phyloP scores from a whole-genome alignment of 768 basidiomycete genomes.

The Amanita exitialis region DNA sequence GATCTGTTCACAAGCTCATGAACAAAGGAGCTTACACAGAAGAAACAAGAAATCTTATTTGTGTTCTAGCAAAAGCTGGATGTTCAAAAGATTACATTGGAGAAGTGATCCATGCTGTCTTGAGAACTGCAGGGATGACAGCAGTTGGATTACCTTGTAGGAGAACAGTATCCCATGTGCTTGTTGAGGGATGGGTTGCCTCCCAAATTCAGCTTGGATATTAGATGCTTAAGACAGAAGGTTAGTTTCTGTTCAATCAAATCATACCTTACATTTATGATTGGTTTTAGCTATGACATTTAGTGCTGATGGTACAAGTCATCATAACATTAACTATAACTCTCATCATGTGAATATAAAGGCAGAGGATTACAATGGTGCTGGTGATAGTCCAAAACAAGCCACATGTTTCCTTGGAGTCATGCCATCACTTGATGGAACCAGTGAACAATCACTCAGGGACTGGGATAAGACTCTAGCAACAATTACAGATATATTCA shows the following conservation, averaged over 20 bases:
- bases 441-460: slow-evolving; percentile 7
- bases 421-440: background rate
- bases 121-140: slow-evolving; percentile 10
- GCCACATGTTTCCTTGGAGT: slow-evolving; percentile 12
- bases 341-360: slow-evolving; percentile 12
- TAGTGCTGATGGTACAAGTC: slow-evolving; percentile 9
- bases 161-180: slow-evolving; percentile 8
- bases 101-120: slow-evolving; percentile 10
- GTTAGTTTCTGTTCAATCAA: slow-evolving; percentile 4
- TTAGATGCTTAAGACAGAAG: slow-evolving; percentile 11
- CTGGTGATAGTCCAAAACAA: background rate
- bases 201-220: slow-evolving; percentile 15
- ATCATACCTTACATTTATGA: slow-evolving; percentile 9
- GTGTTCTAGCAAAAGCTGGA: slow-evolving; percentile 10
- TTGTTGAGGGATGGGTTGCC: slow-evolving; percentile 14
- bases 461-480: slow-evolving; percentile 12
- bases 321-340: slow-evolving; percentile 9
- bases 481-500: slow-evolving; percentile 12
- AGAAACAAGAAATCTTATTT: slow-evolving; percentile 12
- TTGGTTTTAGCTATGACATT: slow-evolving; percentile 2
- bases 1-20: slow-evolving; percentile 8
- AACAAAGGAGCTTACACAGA: too few relatives aligned
- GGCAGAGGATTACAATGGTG: slow-evolving; percentile 6
- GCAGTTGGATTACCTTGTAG: slow-evolving; percentile 7
- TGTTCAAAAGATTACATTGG: slow-evolving; percentile 10